Evolutionary conservation across 1,139 yeast species (phyloP).

Genomic region (Yamadazyma membranifaciens): DNA sequence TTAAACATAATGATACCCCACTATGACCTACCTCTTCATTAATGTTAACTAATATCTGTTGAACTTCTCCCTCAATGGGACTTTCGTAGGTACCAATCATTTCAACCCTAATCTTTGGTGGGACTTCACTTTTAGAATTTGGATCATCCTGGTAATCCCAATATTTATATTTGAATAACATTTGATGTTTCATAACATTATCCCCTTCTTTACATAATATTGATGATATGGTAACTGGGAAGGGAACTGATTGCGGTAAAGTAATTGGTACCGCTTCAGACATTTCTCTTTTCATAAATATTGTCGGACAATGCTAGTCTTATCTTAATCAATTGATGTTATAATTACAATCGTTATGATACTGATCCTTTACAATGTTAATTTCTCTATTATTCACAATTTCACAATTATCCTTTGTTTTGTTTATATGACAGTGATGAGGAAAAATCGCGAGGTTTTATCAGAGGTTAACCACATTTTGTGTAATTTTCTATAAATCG

Average conservation of each 20-base stretch:
- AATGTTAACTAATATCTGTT: constrained; percentile 45
- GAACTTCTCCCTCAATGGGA: constrained; percentile 74
- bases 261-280: constrained; percentile 24
- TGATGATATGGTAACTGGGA: constrained; percentile 65
- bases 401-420: constrained; percentile 1
- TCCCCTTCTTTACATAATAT: constrained; percentile 47
- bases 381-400: neutral
- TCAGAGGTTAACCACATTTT: neutral
- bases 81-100: constrained; percentile 73
- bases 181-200: constrained; percentile 48
- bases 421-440: neutral
- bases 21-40: constrained; percentile 62
- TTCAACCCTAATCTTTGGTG: constrained; percentile 52
- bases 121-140: constrained; percentile 41
- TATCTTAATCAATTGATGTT: too few species aligned
- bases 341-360: too few species aligned
- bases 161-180: constrained; percentile 62
- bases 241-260: constrained; percentile 59
- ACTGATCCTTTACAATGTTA: too few species aligned
- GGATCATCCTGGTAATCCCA: constrained; percentile 68
- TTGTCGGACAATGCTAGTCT: too few species aligned
- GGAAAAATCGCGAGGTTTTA: constrained; percentile 1
- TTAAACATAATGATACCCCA: constrained; percentile 49
- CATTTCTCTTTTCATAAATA: constrained; percentile 5
- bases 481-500: too few species aligned